Evolutionary conservation across 495 filamentous ascomycete species (phyloP), one percentile per base, ranked within the genome.

Genomic region (Apodospora peruviana): DNA sequence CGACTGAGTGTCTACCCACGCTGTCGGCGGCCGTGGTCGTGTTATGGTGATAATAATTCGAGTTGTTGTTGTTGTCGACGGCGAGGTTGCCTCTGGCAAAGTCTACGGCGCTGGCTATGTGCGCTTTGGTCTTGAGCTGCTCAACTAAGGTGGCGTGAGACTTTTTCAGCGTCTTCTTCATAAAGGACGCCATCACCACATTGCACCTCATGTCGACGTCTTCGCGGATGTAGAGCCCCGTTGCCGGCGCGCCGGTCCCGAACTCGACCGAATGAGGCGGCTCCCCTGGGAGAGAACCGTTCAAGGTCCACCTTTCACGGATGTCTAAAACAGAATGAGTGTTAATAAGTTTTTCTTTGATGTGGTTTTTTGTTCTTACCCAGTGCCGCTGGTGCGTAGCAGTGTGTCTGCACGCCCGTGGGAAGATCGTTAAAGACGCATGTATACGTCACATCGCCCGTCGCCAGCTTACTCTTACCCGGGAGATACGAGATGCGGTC

Each of bases 131-230:
- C 4, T 84, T 67, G 17, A 91, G 66, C 4, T 81, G 66, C 19
- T 82, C 80, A 1, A 90, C 84, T 29, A 93, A 71, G 2, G 75
- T 68, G 14, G 69, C 71, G 53, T 88, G 84, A 2, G 84, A 75
- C 51, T 84, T 85, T 58, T 85, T 86, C 19, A 90, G 72, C 19
- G 83, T 89, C 61, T 77, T 79, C 71, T 85, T 89, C 35, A 91
- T 84, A 57, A 90, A 90, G 9, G 69, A 60, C 0, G 80, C 75
- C 69, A 89, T 76, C 51, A 88, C 66, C 17, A 88, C 68, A 56
- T 90, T 90, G 72, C 85, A 90, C 45, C 75, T 74, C 68, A 93
- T 81, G 44, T 87, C 79, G 38, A 89, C 80, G 50, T 90, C 87
- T 67, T 91, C 87, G 9, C 83, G 74, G 18, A 91, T 64, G 60